phyloP scores from a whole-genome alignment of 805 yeast genomes.

The Scheffersomyces lignosus region DNA sequence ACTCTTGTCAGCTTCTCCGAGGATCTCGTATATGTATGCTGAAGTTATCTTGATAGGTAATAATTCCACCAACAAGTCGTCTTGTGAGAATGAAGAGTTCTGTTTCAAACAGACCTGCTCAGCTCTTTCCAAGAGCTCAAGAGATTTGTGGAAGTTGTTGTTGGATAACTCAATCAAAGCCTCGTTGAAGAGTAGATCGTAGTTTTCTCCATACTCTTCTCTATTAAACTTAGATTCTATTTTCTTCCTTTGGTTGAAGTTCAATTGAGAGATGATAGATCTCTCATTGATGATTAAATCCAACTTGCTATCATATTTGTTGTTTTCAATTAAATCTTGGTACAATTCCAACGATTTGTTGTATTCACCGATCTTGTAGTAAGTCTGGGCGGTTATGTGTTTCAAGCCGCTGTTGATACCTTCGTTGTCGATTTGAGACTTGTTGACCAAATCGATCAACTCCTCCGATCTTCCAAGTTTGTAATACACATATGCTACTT shows the following conservation, averaged over 20 bases:
- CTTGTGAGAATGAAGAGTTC: slow-evolving; percentile 40
- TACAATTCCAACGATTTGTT: slow-evolving; percentile 48
- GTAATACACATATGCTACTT: slow-evolving; percentile 60
- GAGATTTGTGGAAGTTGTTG: slow-evolving; percentile 39
- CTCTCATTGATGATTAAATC: slow-evolving; percentile 67
- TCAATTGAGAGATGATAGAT: slow-evolving; percentile 60
- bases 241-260: slow-evolving; percentile 9
- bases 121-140: slow-evolving; percentile 48
- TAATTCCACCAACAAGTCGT: slow-evolving; percentile 52
- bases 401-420: slow-evolving; percentile 34
- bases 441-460: slow-evolving; percentile 19
- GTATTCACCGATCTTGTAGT: slow-evolving; percentile 48
- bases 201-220: slow-evolving; percentile 25
- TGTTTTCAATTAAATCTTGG: slow-evolving; percentile 34
- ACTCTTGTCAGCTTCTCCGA: slow-evolving; percentile 36
- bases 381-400: slow-evolving; percentile 56
- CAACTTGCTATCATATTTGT: slow-evolving; percentile 41
- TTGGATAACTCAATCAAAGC: slow-evolving; percentile 51
- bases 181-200: slow-evolving; percentile 62
- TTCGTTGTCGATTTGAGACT: slow-evolving; percentile 11
- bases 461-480: slow-evolving; percentile 47
- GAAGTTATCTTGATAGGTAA: slow-evolving; percentile 62
- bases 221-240: slow-evolving; percentile 5
- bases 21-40: slow-evolving; percentile 49
- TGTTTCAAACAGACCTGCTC: slow-evolving; percentile 38